Base-by-base conservation (phyloP, 805 yeast genomes). In the Sugiyamaella marilandica region DNA sequence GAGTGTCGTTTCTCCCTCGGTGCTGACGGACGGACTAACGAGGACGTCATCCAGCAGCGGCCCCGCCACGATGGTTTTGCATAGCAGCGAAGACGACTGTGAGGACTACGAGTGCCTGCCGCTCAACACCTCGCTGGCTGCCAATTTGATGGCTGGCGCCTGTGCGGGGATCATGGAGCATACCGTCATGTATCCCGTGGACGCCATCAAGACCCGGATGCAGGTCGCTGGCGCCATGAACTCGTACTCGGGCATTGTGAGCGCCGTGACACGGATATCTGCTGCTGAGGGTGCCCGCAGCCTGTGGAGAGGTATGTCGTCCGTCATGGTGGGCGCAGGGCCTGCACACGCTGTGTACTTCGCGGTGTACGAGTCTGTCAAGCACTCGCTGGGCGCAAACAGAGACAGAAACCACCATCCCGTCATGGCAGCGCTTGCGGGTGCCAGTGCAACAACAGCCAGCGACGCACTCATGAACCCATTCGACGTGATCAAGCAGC, bases 161-260 rank as follows among this genome's bases (percentile, higher is more conserved):
- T 87, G 90, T 71, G 98, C 99, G n/a, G 99, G 99, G 26, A 88
- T 94, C 52, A 88, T 92, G 97, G 99, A 92, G 68, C 99, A 92
- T 70, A 83, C 96, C 1, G 89, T 92, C 44, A 89, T 92, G 97
- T 92, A 83, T 67, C 99, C 99, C 1, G 82, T 92, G 39, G 99
- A 92, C 68, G 92, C 95, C n/a, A 79, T 92, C 61, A 92, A 92
- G 74, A 94, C 98, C 5, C 76, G 99, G 65, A 88, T 92, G 92
- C 99, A 92, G 68, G 82, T 84, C 13, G 65, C 68, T 5, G 64
- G 65, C 13, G 54, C 69, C 2, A 49, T 56, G 14, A 58, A 61
- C 47, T 45, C 61, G 18, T 69, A 70, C 60, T 51, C 65, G 10
- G 73, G 75, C 31, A 78, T 92, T 41, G 73, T 88, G 26, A 74